Percentiles rank a stretch among this genome's conserved stretches.
Evolutionary conservation across 2,329 filamentous ascomycete species (phyloP).

Genomic region (Amauroascus niger): DNA sequence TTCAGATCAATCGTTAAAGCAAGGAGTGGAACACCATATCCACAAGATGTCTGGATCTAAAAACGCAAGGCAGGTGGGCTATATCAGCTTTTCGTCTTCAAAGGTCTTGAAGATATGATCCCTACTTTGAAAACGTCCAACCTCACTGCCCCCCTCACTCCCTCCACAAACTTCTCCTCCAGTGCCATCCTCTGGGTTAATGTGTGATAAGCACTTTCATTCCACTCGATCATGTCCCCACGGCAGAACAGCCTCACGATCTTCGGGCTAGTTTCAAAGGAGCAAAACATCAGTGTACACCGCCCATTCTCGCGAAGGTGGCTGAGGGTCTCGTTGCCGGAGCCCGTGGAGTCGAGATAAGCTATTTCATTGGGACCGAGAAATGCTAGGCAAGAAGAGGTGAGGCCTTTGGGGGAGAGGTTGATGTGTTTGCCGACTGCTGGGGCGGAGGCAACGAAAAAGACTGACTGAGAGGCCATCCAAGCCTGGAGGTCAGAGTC

Average conservation of each 20-base stretch:
- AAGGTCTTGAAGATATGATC: not conserved
- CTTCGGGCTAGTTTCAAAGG: constrained; percentile 49
- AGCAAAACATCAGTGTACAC: constrained; percentile 64
- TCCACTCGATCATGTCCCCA: constrained; percentile 51
- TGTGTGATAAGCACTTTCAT: constrained; percentile 41
- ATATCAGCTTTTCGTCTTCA: not conserved
- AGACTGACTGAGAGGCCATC: constrained; percentile 59
- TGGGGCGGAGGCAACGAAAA: constrained; percentile 66
- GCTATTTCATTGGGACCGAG: constrained; percentile 50
- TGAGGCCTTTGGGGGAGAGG: constrained; percentile 63
- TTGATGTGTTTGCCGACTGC: constrained; percentile 61
- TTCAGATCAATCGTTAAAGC: constrained; percentile 31
- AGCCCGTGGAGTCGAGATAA: constrained; percentile 66
- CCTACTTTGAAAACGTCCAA: constrained; percentile 51
- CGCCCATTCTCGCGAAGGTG: constrained; percentile 70
- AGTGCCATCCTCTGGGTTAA: constrained; percentile 40
- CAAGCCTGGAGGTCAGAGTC: constrained; percentile 50
- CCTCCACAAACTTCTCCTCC: constrained; percentile 32
- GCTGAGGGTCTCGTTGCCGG: constrained; percentile 64
- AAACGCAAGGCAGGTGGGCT: not conserved
- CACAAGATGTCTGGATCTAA: constrained; percentile 55
- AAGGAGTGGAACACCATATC: constrained; percentile 53
- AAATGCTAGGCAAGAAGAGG: constrained; percentile 53
- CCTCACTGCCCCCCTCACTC: constrained; percentile 51
- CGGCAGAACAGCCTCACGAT: constrained; percentile 57